Evolutionary conservation across 2,329 filamentous ascomycete genomes (phyloP).

Genomic region (Colletotrichum sp.): DNA sequence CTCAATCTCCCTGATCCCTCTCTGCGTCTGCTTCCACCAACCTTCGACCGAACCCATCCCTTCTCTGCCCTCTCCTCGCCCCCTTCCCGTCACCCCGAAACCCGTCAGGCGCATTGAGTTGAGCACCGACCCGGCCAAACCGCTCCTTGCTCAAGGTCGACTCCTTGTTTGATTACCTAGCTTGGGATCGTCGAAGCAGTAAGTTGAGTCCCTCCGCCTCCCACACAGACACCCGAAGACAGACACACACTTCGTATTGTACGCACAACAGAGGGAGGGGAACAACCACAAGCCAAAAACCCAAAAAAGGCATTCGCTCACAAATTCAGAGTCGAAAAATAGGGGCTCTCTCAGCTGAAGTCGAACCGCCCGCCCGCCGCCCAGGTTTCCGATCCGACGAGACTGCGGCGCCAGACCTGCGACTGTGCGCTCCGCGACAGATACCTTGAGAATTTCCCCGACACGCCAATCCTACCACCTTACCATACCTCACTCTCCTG

Average conservation of each 20-base stretch:
- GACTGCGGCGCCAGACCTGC: constrained; percentile 4
- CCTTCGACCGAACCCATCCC: constrained; percentile 17
- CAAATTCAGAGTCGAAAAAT: background rate
- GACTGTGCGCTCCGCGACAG: background rate
- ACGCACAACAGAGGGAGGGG: background rate
- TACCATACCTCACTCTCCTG: background rate
- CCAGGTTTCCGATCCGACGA: background rate
- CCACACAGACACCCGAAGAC: background rate
- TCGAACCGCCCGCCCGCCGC: background rate
- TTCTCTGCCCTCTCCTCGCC: background rate
- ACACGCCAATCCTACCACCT: background rate
- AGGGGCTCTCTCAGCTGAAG: constrained; percentile 17
- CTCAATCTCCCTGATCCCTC: constrained; percentile 10
- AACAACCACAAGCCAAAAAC: background rate
- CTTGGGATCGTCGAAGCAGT: background rate
- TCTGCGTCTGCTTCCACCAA: background rate
- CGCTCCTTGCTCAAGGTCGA: background rate
- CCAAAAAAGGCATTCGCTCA: background rate
- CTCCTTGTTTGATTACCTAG: constrained; percentile 2
- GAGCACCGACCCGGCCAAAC: constrained; percentile 18
- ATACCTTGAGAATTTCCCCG: background rate
- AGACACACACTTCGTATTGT: background rate
- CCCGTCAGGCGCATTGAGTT: constrained; percentile 22
- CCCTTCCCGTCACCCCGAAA: constrained; percentile 16
- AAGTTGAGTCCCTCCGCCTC: background rate